These are phyloP conservation scores for Eucalyptus curtisii DNA, from an alignment of 345 rosid genomes.

Conservation along the genomic window DNA sequence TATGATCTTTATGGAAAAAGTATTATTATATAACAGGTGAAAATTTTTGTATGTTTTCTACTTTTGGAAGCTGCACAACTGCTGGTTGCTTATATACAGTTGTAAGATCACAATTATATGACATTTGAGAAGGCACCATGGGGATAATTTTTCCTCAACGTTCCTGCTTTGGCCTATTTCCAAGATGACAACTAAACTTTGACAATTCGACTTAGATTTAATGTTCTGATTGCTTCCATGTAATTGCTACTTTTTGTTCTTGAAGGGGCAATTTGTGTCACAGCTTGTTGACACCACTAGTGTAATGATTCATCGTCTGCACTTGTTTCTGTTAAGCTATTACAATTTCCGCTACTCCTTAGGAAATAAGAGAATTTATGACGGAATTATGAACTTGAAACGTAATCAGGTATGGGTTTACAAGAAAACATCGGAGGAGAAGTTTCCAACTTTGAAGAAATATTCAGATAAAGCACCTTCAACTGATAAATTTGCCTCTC, in stretches of 20 bases:
- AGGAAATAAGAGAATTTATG: not conserved
- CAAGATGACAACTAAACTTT: not conserved
- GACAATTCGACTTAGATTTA: not conserved
- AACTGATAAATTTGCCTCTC: conserved; percentile 69
- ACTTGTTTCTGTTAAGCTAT: not conserved
- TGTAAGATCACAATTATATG: not conserved
- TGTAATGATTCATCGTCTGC: not conserved
- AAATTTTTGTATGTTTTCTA: not conserved
- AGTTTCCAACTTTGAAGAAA: conserved; percentile 73
- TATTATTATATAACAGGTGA: not conserved
- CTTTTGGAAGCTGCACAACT: not conserved
- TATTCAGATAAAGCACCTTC: conserved; percentile 86
- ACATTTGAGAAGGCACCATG: not conserved
- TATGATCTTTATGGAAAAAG: not conserved
- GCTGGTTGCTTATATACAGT: not conserved
- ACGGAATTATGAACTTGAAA: not conserved
- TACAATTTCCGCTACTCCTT: not conserved
- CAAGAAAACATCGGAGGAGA: conserved; percentile 89
- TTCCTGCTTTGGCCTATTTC: not conserved
- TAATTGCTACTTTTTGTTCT: not conserved
- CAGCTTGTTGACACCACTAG: not conserved
- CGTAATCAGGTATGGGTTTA: conserved; percentile 83
- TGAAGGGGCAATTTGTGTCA: not conserved
- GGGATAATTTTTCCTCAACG: not conserved
- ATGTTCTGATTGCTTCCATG: not conserved